Base-by-base conservation (phyloP, 805 yeast genomes). In the Metschnikowia bowlesiae region DNA sequence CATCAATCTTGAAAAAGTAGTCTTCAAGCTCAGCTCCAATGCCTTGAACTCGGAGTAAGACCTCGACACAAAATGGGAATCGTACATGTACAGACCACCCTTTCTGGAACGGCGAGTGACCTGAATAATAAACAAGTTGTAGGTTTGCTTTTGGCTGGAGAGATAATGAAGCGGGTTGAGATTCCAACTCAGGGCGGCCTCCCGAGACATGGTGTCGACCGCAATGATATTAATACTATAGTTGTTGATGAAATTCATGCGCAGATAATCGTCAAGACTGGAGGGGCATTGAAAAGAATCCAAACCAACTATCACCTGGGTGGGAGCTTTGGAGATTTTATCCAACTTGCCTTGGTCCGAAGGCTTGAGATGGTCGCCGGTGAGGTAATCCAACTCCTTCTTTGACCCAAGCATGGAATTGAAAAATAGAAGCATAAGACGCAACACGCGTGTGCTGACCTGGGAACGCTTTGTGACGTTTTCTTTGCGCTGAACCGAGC, bases 401-500 rank as follows among this genome's bases (percentile, higher is more conserved):
- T 69, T 64, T 2, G 91, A 80, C 5, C 83, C 81, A 13, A 91
- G 62, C 34, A 90, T 86, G 0, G 96, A 84, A 58, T 87, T 88
- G 68, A 82, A 87, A 54, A 89, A 73, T 61, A 89, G 70, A 29
- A 87, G 66, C 16, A 90, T 65, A 45, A 87, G 70, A 38, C 84
- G 78, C 42, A 81, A 74, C n/a, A 89, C 50, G 58, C 85, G 86
- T 51, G 70, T 67, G 22, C 82, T 82, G 43, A 84, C 67, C 55
- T 86, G 80, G 58, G 80, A 78, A 60, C 94, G 85, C 2, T 71
- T 72, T 35, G 75, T 68, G 35, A 89, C 81, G n/a, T 80, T 70
- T 53, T 86, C 89, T 13, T 83, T 85, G 32, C 97, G 73, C 57
- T 89, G 96, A 39, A 80, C 80, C 28, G 91, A 79, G 50, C 83